Base-by-base conservation (phyloP, 495 filamentous ascomycete genomes). In the Talaromyces thailandensis region DNA sequence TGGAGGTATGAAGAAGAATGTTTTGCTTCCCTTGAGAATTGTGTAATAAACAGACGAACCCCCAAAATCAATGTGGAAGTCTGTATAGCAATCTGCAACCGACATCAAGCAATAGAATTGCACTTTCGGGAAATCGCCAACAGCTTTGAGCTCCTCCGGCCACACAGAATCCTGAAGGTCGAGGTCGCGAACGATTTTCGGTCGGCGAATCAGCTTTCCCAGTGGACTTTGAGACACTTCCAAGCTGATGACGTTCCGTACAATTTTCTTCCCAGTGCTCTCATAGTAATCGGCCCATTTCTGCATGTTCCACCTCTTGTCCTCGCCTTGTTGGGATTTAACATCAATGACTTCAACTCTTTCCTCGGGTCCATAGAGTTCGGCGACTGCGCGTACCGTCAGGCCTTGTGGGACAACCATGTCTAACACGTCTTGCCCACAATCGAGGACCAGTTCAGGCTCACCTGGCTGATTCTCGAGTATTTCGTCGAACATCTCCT, bases 11-110 rank as follows among this genome's bases (percentile, higher is more conserved):
- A 91, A 89, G 69, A 91, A 86, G 68, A 91, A 91, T 0, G 86
- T 87, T 73, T 91, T 91, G 69, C 83, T 85, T 59, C 88, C 88
- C 66, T 87, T 87, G 56, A 91, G 68, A 64, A 91, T 89, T 65
- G 90, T 88, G 65, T 91, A 91, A 67, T 86, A 91, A 8, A 91
- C 88, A 1, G 86, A 90, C 7, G 88, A 91, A 3, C 88, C 88
- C 51, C 87, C 88, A 72, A 91, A 91, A 68, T 91, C 88, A 65
- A 91, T 88, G 70, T 91, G 88, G 64, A 91, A 91, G 71, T 91
- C 88, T 24, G 88, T 91, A 63, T 88, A 91, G 64, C 86, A 89
- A 68, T 91, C 86, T 21, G 86, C 85, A 18, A 91, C 88, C 29
- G 88, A 91, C 88, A 91, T 91, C 40, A 91, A 72, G 68, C 83